Base-by-base conservation (phyloP, 2,329 filamentous ascomycete species). In the Apiospora pterosperma region DNA sequence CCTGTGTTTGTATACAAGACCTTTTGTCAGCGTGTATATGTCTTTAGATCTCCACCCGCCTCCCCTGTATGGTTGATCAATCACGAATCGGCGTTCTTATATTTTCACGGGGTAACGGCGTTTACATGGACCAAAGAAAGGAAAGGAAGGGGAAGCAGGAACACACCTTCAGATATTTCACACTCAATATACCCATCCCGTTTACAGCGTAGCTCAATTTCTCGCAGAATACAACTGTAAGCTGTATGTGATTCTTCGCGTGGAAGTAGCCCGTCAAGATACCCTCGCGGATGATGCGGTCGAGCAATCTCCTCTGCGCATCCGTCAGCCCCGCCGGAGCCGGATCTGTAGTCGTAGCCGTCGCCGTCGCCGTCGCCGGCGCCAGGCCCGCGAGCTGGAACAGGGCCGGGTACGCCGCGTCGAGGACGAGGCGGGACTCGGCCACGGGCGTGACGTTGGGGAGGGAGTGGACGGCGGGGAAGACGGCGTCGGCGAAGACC, bases 391-490 rank as follows among this genome's bases (percentile, higher is more conserved):
- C 84, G 6, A 97, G 82, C 0, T 79, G 78, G 21, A 91, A 77
- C 3, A 97, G 80, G 2, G 89, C 88, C 8, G 84, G 81, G 68
- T 93, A 96, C 0, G 90, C 88, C 7, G 83, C 81, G 6, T 76
- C 72, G 1, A 97, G 83, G 3, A 97, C 78, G 1, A 73, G 71
- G 2, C 91, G 73, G 4, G 91, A 91, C 64, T 96, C 91, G 0
- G 82, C 74, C 71, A 92, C 90, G 0, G 91, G 88, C 0, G 92
- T 97, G 48, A 97, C 80, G 14, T 84, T 87, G 0, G 95, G 94
- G 6, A 97, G 82, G 70, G 88, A 92, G 8, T 90, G 83, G n/a
- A 97, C 83, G 39, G 89, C 88, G 0, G 92, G 91, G 68, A 89
- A 84, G 2, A 92, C 77, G 3, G 89, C 85, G 23, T 92, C 85